These are phyloP conservation scores for Aspergillus pseudoviridinutans DNA, from an alignment of 2,329 filamentous ascomycete species.

Conservation along the genomic window DNA sequence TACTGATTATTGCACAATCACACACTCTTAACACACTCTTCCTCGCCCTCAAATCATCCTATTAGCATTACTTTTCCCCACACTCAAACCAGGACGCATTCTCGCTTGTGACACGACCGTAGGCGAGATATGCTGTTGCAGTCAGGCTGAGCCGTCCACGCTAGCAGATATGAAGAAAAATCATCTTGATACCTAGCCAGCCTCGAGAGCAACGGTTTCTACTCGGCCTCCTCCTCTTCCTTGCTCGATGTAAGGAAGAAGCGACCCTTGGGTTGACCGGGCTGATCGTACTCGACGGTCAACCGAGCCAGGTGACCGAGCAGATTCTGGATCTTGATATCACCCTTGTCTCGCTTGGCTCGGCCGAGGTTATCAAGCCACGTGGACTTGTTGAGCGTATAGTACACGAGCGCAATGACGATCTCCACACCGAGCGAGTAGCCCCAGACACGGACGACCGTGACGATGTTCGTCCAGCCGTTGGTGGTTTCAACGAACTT, in stretches of 20 bases:
- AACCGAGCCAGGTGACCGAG: slow-evolving; percentile 47
- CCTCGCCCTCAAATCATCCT: neutral
- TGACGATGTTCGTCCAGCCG: slow-evolving; percentile 57
- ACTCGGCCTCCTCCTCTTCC: slow-evolving; percentile 45
- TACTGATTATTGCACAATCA: neutral
- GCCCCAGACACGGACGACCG: slow-evolving; percentile 49
- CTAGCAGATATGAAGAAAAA: neutral
- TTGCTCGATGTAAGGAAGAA: slow-evolving; percentile 41
- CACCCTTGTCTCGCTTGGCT: slow-evolving; percentile 44
- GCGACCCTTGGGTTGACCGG: slow-evolving; percentile 41
- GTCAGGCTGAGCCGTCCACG: neutral
- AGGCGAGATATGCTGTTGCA: neutral
- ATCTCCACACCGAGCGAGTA: slow-evolving; percentile 50
- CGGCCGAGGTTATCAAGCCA: slow-evolving; percentile 48
- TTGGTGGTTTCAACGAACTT: slow-evolving; percentile 39
- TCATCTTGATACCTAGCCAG: neutral
- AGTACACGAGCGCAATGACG: slow-evolving; percentile 50
- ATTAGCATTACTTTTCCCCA: neutral
- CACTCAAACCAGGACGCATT: neutral
- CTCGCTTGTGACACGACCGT: neutral
- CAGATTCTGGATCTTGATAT: slow-evolving; percentile 50
- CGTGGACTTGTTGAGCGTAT: slow-evolving; percentile 41
- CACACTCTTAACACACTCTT: too few relatives aligned
- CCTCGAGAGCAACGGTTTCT: neutral
- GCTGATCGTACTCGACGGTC: slow-evolving; percentile 48